Evolutionary conservation across 1,284 basidiomycete genomes (phyloP).

Genomic region (Marasmius oreades): DNA sequence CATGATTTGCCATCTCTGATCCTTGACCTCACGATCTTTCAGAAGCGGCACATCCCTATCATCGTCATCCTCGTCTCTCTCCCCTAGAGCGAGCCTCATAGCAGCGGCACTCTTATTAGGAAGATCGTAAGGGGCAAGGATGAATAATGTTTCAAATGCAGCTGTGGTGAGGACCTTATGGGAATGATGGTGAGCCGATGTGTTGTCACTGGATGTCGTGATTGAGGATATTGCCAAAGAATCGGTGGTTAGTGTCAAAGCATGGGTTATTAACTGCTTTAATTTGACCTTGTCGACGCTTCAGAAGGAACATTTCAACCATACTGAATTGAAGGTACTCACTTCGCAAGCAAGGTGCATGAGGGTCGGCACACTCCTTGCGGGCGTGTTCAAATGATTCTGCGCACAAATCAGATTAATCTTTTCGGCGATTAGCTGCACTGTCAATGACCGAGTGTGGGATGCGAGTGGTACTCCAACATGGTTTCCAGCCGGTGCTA

Average conservation of each 20-base stretch:
- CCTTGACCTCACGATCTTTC: conserved; percentile 61
- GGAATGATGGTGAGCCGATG: conserved; percentile 35
- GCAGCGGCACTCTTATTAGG: conserved; percentile 75
- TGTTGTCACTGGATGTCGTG: conserved; percentile 46
- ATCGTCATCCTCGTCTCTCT: conserved; percentile 43
- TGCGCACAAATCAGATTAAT: conserved; percentile 79
- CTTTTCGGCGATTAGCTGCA: conserved; percentile 75
- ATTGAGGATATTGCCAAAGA: conserved; percentile 77
- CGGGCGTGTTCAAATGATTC: conserved; percentile 60
- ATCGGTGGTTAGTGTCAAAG: conserved; percentile 68
- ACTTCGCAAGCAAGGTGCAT: conserved; percentile 79
- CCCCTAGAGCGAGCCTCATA: conserved; percentile 60
- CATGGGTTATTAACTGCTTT: conserved; percentile 77
- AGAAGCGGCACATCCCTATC: conserved; percentile 51
- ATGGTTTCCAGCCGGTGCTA: conserved; percentile 70
- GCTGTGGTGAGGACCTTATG: conserved; percentile 55
- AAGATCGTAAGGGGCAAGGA: conserved; percentile 69
- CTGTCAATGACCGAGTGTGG: conserved; percentile 61
- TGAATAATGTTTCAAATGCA: conserved; percentile 74
- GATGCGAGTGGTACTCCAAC: conserved; percentile 67
- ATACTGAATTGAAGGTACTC: conserved; percentile 12
- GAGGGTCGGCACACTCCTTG: conserved; percentile 59
- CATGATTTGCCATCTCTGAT: conserved; percentile 71
- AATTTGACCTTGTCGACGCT: conserved; percentile 57
- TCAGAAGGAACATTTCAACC: conserved; percentile 2